Conservation (phyloP, 495 filamentous ascomycete genomes). For the Podospora sp. region DNA sequence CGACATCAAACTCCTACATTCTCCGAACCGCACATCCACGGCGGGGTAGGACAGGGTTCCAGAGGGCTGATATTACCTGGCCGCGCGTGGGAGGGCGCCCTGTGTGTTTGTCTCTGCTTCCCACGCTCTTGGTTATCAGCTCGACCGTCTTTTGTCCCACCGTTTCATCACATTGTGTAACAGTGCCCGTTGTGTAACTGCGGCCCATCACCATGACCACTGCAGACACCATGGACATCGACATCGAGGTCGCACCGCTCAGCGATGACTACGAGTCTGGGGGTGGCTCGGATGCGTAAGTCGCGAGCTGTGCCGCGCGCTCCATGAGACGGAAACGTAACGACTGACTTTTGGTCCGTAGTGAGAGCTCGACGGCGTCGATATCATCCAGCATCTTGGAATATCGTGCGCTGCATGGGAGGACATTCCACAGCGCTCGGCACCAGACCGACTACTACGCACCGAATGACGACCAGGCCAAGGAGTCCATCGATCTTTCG, state of each 20-base stretch:
- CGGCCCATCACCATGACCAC: neutral
- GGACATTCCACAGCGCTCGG: constrained; percentile 12
- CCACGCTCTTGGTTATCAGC: neutral
- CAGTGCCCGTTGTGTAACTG: neutral
- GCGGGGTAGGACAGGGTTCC: too few species aligned
- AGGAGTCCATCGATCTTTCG: constrained; percentile 11
- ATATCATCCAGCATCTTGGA: constrained; percentile 11
- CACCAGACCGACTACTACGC: constrained; percentile 7
- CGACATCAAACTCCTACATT: too few species aligned
- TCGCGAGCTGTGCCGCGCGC: too few species aligned
- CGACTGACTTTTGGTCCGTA: neutral
- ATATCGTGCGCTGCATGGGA: constrained; percentile 7
- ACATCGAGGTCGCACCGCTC: neutral
- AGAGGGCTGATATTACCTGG: too few species aligned
- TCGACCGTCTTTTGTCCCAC: neutral
- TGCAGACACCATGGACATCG: neutral
- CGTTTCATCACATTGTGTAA: too few species aligned
- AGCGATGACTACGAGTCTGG: neutral
- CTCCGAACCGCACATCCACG: too few species aligned
- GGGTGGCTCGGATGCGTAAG: neutral
- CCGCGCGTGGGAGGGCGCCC: too few species aligned
- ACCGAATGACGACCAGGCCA: constrained; percentile 6
- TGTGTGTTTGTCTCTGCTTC: neutral
- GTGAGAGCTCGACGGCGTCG: constrained; percentile 13
- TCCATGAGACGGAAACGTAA: too few species aligned